Percentiles rank a stretch among this genome's conserved stretches.
Conservation (phyloP, 306 rosid species). For the Lagenaria siceraria region DNA sequence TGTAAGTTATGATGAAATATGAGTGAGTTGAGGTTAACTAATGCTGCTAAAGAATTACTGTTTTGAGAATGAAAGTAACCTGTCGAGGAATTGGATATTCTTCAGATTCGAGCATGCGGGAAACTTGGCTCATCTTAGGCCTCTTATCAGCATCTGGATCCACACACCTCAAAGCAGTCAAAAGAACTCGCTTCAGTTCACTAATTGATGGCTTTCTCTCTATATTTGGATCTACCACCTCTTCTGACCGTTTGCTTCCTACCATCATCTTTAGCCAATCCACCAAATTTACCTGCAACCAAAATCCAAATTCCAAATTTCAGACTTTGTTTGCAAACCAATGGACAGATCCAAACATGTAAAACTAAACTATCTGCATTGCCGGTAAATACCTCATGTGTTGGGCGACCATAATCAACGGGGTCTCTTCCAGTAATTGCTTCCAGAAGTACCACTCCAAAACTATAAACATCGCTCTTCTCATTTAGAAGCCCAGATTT, state of each 20-base stretch:
- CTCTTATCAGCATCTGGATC: conserved; percentile 81
- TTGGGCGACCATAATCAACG: conserved; percentile 68
- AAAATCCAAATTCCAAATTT: background rate
- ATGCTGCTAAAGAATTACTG: background rate
- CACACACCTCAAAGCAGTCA: conserved; percentile 91
- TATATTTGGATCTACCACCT: conserved; percentile 82
- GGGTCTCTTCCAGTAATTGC: conserved; percentile 92
- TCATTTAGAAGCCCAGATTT: conserved; percentile 83
- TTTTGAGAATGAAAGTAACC: conserved; percentile 22
- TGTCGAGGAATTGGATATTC: conserved; percentile 84
- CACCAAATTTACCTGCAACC: conserved; percentile 73
- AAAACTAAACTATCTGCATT: background rate
- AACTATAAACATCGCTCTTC: conserved; percentile 91
- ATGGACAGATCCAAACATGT: background rate
- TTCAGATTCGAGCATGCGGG: conserved; percentile 89
- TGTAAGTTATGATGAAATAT: background rate
- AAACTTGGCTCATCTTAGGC: conserved; percentile 91
- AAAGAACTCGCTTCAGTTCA: conserved; percentile 69
- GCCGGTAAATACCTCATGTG: conserved; percentile 40
- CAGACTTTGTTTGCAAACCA: background rate
- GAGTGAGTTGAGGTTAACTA: background rate
- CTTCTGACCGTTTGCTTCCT: conserved; percentile 74
- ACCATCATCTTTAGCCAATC: conserved; percentile 98
- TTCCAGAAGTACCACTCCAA: conserved; percentile 89
- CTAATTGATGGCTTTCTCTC: conserved; percentile 81